Conservation (phyloP, 352 stramenopile genomes). For the Vaucheria bursata region DNA sequence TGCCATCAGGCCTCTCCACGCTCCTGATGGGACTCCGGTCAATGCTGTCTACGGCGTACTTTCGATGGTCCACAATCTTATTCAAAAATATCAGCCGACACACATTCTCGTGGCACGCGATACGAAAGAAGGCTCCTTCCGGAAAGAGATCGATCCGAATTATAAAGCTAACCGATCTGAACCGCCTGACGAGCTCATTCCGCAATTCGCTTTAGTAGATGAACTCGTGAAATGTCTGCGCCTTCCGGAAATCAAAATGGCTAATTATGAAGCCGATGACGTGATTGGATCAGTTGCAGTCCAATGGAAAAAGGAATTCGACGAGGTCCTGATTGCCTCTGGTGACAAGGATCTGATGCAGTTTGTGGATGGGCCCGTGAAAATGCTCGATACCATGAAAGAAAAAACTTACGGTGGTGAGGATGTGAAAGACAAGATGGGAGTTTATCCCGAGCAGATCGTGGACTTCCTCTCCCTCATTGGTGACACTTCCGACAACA, state of each 20-base stretch:
- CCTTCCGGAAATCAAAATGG: background rate
- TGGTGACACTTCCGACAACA: slow-evolving; percentile 62
- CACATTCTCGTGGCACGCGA: background rate
- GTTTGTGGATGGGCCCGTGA: background rate
- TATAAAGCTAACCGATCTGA: background rate
- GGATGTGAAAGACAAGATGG: background rate
- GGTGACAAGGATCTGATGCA: background rate
- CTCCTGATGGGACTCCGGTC: background rate
- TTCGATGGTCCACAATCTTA: background rate
- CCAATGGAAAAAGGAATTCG: background rate
- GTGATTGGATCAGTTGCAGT: background rate
- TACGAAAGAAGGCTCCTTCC: background rate
- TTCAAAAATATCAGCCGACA: background rate
- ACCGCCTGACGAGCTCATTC: background rate
- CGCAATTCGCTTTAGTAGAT: background rate
- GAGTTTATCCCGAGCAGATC: slow-evolving; percentile 52
- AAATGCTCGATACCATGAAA: background rate
- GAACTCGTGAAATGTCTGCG: background rate
- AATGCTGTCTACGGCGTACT: background rate
- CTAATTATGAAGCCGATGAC: background rate
- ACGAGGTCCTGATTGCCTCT: background rate
- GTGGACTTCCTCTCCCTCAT: slow-evolving; percentile 61
- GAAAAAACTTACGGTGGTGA: background rate
- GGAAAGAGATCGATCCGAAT: background rate
- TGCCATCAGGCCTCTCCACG: background rate